Conservation (phyloP, 805 yeast genomes). For the Saccharomycopsis fibuligera region DNA sequence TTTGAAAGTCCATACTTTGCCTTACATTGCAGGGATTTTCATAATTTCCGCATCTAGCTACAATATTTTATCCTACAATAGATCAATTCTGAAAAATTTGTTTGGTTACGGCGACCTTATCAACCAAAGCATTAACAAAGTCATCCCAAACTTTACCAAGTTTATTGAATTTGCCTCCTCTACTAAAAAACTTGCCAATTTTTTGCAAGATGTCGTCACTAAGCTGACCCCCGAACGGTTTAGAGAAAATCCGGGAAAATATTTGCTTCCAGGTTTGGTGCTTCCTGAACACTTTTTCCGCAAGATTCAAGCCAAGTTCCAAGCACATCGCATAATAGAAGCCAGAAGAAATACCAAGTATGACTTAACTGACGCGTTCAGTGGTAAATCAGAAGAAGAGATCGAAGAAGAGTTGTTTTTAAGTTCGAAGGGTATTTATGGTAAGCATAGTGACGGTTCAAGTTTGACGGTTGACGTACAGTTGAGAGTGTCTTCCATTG, state of each 20-base stretch:
- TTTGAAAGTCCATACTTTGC: slow-evolving; percentile 67
- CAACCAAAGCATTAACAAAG: slow-evolving; percentile 43
- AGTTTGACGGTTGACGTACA: slow-evolving; percentile 68
- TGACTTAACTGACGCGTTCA: background rate
- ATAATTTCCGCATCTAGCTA: slow-evolving; percentile 46
- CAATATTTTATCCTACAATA: slow-evolving; percentile 64
- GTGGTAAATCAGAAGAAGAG: slow-evolving; percentile 24
- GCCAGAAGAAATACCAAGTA: slow-evolving; percentile 13
- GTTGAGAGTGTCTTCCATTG: slow-evolving; percentile 57
- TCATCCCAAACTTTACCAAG: slow-evolving; percentile 58
- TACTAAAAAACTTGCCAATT: slow-evolving; percentile 20
- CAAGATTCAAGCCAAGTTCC: slow-evolving; percentile 45
- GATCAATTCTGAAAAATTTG: slow-evolving; percentile 68
- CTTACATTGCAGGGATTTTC: slow-evolving; percentile 83
- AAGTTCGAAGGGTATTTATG: slow-evolving; percentile 62
- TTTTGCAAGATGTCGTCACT: slow-evolving; percentile 22
- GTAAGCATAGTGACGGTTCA: slow-evolving; percentile 65
- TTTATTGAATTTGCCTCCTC: slow-evolving; percentile 36
- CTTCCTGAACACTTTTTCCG: slow-evolving; percentile 90
- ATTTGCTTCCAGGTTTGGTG: slow-evolving; percentile 58
- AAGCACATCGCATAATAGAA: slow-evolving; percentile 20
- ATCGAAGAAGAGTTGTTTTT: slow-evolving; percentile 47
- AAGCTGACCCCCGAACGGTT: slow-evolving; percentile 18
- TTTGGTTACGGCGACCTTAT: slow-evolving; percentile 53
- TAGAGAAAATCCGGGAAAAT: slow-evolving; percentile 6